A percentile compares a stretch with the other conserved stretches of the same genome.
These are phyloP conservation scores for Neoconidiobolus thromboides DNA, from an alignment of 371 early-diverging fungal species.

Conservation along the genomic window DNA sequence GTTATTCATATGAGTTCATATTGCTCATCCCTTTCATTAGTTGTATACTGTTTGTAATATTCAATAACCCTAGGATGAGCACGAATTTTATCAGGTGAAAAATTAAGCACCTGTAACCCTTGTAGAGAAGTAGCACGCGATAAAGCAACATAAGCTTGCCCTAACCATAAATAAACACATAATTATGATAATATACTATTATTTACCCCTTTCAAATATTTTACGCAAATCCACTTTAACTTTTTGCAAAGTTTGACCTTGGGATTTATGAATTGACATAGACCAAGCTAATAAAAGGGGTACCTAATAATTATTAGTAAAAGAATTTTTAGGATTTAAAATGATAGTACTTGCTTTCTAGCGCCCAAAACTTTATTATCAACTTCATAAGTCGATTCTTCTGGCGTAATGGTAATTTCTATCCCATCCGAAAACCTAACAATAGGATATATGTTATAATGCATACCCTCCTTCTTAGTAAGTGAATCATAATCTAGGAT, in stretches of 20 bases:
- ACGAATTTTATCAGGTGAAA: slow-evolving; percentile 34
- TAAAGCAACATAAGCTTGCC: slow-evolving; percentile 83
- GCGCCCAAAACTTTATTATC: slow-evolving; percentile 21
- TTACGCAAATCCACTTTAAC: slow-evolving; percentile 54
- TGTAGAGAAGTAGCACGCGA: slow-evolving; percentile 48
- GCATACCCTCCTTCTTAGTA: not conserved
- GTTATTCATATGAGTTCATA: not conserved
- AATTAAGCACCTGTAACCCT: slow-evolving; percentile 52
- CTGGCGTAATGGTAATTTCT: slow-evolving; percentile 28
- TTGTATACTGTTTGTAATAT: slow-evolving; percentile 22
- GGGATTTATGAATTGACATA: slow-evolving; percentile 69
- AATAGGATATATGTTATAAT: slow-evolving; percentile 21
- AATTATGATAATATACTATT: too few relatives aligned
- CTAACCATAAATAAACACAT: not conserved
- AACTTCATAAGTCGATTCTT: slow-evolving; percentile 34
- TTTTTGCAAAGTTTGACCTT: slow-evolving; percentile 77
- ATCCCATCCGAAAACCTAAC: slow-evolving; percentile 29
- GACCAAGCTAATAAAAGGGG: slow-evolving; percentile 47
- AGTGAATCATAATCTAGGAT: not conserved
- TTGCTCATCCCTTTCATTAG: not conserved
- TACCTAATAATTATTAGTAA: slow-evolving; percentile 8
- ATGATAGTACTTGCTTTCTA: slow-evolving; percentile 18
- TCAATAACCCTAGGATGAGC: slow-evolving; percentile 44
- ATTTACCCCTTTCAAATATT: slow-evolving; percentile 41
- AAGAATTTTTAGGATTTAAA: too few relatives aligned